Evolutionary conservation across 2,329 filamentous ascomycete genomes (phyloP).

Genomic region (Escovopsis weberi): DNA sequence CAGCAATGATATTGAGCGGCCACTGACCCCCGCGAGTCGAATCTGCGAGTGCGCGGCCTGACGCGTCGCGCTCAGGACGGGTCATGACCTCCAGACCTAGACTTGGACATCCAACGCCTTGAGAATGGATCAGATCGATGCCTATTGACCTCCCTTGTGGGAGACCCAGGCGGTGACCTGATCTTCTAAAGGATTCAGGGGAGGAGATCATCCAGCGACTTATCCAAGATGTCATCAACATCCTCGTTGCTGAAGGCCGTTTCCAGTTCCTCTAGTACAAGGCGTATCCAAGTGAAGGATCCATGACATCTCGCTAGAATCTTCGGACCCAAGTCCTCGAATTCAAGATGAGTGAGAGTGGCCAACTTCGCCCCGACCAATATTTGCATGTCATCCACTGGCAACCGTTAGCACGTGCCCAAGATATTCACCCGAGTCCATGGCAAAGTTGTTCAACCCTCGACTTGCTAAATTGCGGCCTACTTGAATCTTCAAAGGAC

Average conservation of each 20-base stretch:
- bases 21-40: too few relatives aligned
- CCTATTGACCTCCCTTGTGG: too few relatives aligned
- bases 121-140: too few relatives aligned
- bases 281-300: constrained; percentile 1
- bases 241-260: constrained; percentile 2
- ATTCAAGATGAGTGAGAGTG: background rate
- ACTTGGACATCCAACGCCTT: too few relatives aligned
- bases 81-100: too few relatives aligned
- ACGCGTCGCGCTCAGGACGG: too few relatives aligned
- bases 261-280: constrained; percentile 3
- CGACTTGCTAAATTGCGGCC: background rate
- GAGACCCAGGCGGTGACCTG: too few relatives aligned
- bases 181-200: too few relatives aligned
- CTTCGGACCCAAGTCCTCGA: background rate
- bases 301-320: constrained; percentile 2
- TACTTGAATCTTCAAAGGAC: background rate
- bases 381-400: constrained; percentile 1
- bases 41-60: too few relatives aligned
- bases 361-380: background rate
- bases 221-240: background rate
- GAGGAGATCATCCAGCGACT: background rate
- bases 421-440: background rate
- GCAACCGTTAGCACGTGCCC: background rate
- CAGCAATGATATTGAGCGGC: too few relatives aligned
- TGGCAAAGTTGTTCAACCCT: background rate